Conservation (phyloP, 2,329 filamentous ascomycete species). For the Fusarium azukiicola region DNA sequence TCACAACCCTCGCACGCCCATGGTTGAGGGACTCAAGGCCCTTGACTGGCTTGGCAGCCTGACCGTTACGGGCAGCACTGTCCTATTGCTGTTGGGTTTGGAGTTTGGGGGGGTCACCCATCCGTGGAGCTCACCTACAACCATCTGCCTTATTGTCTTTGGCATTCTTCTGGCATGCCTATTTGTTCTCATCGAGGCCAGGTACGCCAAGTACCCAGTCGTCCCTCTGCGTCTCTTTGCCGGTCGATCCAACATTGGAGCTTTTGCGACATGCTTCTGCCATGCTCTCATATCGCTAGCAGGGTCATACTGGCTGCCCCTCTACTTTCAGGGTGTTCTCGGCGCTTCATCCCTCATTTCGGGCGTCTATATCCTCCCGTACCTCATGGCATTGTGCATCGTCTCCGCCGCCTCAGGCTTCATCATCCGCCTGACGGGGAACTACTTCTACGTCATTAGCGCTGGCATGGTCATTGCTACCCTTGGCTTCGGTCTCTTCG, state of each 20-base stretch:
- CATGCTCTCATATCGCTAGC: slow-evolving; percentile 22
- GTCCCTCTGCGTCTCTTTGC: slow-evolving; percentile 27
- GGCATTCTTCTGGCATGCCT: slow-evolving; percentile 9
- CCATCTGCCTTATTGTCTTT: slow-evolving; percentile 30
- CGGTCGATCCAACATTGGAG: slow-evolving; percentile 19
- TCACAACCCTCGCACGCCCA: slow-evolving; percentile 25
- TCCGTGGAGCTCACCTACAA: slow-evolving; percentile 27
- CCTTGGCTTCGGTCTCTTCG: background rate
- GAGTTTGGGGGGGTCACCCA: slow-evolving; percentile 29
- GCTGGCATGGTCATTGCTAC: background rate
- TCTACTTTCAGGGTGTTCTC: slow-evolving; percentile 33
- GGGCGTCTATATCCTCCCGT: background rate
- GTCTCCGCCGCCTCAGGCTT: slow-evolving; percentile 2
- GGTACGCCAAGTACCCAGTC: slow-evolving; percentile 31
- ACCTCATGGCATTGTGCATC: slow-evolving; percentile 1
- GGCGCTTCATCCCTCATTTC: background rate
- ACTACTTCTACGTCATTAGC: background rate
- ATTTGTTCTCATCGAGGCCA: slow-evolving; percentile 18
- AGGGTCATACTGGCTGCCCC: slow-evolving; percentile 23
- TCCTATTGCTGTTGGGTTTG: slow-evolving; percentile 30
- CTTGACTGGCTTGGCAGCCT: slow-evolving; percentile 31
- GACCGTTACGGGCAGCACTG: slow-evolving; percentile 19
- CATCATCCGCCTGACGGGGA: background rate
- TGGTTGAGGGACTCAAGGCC: slow-evolving; percentile 25
- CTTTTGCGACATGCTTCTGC: slow-evolving; percentile 12